Conservation (phyloP, 1,284 basidiomycete genomes). For the Trichosporon asahii region DNA sequence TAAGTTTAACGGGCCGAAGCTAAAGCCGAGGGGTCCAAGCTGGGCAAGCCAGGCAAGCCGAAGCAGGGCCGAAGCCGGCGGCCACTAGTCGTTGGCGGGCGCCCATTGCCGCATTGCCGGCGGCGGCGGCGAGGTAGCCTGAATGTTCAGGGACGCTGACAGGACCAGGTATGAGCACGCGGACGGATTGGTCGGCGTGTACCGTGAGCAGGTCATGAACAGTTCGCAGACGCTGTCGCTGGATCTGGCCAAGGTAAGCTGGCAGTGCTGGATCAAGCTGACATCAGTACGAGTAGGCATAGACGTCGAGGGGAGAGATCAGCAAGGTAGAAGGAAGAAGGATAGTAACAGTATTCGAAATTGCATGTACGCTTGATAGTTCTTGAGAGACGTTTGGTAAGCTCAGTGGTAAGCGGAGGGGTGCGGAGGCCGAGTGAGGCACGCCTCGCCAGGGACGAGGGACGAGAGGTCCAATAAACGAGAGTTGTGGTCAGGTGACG, state of each 20-base stretch:
- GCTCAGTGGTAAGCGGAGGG: neutral
- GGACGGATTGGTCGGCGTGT: conserved; percentile 87
- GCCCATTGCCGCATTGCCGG: neutral
- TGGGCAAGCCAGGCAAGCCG: too few relatives aligned
- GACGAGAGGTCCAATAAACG: neutral
- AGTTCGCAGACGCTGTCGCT: conserved; percentile 83
- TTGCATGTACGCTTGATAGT: neutral
- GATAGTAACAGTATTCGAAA: neutral
- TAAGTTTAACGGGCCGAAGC: conserved; percentile 25
- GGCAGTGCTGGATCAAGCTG: neutral
- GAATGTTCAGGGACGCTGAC: conserved; percentile 12
- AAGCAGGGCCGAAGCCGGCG: neutral
- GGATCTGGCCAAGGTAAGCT: conserved; percentile 64
- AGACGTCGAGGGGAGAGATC: neutral
- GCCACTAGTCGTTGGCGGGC: neutral
- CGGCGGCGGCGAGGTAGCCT: neutral
- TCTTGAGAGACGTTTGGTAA: neutral
- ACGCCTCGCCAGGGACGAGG: neutral
- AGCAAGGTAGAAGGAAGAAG: neutral
- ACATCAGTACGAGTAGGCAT: neutral
- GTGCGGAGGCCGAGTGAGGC: neutral
- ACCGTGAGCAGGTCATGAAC: conserved; percentile 88
- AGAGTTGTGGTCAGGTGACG: neutral
- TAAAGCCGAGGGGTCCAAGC: too few relatives aligned
- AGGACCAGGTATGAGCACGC: conserved; percentile 75